Evolutionary conservation across 495 filamentous ascomycete genomes (phyloP).

Genomic region (Aspergillus campestris): DNA sequence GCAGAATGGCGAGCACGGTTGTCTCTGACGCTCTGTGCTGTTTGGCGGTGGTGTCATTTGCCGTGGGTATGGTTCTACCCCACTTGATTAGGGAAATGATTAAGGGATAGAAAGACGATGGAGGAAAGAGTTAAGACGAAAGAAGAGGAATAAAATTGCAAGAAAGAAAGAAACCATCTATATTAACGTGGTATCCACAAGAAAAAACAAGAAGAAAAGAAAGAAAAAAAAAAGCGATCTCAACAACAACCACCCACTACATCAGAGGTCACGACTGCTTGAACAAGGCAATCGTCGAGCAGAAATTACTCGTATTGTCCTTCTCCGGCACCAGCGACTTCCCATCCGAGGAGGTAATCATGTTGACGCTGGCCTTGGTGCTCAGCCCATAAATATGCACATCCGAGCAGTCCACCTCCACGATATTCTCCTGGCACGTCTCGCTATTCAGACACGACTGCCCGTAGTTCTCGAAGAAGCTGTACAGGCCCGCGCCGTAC

Average conservation of each 20-base stretch:
- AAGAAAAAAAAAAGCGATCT: neutral
- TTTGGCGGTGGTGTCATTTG: too few relatives aligned
- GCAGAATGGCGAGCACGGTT: too few relatives aligned
- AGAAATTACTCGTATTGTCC: slow-evolving; percentile 66
- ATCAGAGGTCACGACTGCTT: slow-evolving; percentile 23
- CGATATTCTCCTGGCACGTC: slow-evolving; percentile 80
- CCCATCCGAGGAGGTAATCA: slow-evolving; percentile 56
- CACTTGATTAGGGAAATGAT: too few relatives aligned
- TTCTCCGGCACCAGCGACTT: slow-evolving; percentile 46
- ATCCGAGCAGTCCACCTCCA: slow-evolving; percentile 66
- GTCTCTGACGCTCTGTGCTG: too few relatives aligned
- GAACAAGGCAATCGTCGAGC: slow-evolving; percentile 65
- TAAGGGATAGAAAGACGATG: neutral
- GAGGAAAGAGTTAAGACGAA: neutral
- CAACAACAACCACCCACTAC: neutral
- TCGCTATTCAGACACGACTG: slow-evolving; percentile 67
- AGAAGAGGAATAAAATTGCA: neutral
- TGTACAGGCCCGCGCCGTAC: slow-evolving; percentile 76
- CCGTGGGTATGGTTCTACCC: too few relatives aligned
- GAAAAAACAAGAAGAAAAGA: neutral
- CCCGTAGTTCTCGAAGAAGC: slow-evolving; percentile 81
- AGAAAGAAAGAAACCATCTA: neutral
- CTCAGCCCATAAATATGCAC: slow-evolving; percentile 71
- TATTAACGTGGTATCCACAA: neutral
- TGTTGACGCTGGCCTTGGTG: slow-evolving; percentile 82